A percentile compares a stretch with the other conserved stretches of the same genome.
Evolutionary conservation across 2,329 filamentous ascomycete genomes (phyloP).

Genomic region (Beauveria asiatica): DNA sequence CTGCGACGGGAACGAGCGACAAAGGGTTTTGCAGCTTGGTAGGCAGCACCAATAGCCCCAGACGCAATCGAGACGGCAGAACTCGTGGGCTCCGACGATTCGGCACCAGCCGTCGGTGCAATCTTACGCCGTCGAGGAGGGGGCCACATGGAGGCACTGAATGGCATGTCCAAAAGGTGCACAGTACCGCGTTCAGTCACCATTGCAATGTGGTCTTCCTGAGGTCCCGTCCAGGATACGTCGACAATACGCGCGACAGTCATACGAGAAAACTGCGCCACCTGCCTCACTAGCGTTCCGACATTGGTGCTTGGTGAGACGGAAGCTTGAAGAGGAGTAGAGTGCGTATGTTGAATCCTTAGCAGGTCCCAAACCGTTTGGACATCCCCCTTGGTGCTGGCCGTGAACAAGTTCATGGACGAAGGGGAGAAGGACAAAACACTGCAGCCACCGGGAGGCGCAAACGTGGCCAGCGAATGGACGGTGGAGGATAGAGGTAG

Average conservation of each 20-base stretch:
- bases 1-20: constrained; percentile 47
- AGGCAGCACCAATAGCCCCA: constrained; percentile 60
- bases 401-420: constrained; percentile 66
- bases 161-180: constrained; percentile 81
- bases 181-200: constrained; percentile 93
- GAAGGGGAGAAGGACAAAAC: constrained; percentile 71
- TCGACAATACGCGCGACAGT: constrained; percentile 88
- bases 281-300: constrained; percentile 63
- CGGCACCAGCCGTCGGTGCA: constrained; percentile 34
- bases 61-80: constrained; percentile 62
- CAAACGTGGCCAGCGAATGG: constrained; percentile 63
- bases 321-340: constrained; percentile 47
- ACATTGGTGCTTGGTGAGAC: constrained; percentile 34
- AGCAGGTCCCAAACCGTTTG: constrained; percentile 77
- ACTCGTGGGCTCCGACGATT: constrained; percentile 38
- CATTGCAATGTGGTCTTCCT: constrained; percentile 76
- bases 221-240: constrained; percentile 75
- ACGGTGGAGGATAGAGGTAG: constrained; percentile 44
- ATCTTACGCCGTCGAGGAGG: constrained; percentile 51
- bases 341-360: constrained; percentile 53
- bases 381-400: constrained; percentile 75
- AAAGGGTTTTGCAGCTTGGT: constrained; percentile 57
- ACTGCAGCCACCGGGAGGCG: constrained; percentile 65
- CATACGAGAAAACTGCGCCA: constrained; percentile 83
- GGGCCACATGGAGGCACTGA: constrained; percentile 79